Base-by-base conservation (phyloP, 208 protist species). In the Paratrypanosoma confusum region DNA sequence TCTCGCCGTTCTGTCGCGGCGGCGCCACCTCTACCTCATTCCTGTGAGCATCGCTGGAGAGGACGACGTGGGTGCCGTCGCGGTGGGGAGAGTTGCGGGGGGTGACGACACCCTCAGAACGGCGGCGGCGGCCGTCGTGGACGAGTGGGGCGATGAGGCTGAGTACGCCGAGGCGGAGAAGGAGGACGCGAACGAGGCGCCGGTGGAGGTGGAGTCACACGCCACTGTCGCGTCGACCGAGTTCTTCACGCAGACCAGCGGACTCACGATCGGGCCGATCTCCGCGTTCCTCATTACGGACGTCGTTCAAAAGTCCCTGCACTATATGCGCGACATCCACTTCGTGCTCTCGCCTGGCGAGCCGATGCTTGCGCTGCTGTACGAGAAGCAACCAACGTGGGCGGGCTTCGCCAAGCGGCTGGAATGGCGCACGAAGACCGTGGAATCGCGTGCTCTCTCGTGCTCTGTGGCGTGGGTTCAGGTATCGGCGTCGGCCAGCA, bases 91-190 rank as follows among this genome's bases (percentile, higher is more conserved):
- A 25, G 25, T 21, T 17, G 34, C 34, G 0, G 35, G 7, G 6
- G 17, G 5, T 17, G 21, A 1, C 16, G 41, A 43, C 20, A 44
- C 36, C 11, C 45, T 47, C 31, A 39, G 54, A 40, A 34, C 14
- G 1, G 50, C 6, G 3, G 34, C 17, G 5, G 28, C 39, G 27
- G 36, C 24, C 11, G 31, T 20, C 1, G 11, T 79, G 22, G 70
- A 85, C 36, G 84, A 71, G 5, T 90, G 79, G 78, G 80, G 77
- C 22, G 84, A 93, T 51, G 74, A 85, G 5, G 77, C 79, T 40
- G 79, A 89, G 28, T 79, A 92, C 4, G 62, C 69, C 14, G 66
- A 79, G 7, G 52, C 52, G 1, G 43, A 66, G 14, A 33, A 48
- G 18, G 10, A 16, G 10, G 10, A 51, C 21, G 0, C 18, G 26